These are phyloP conservation scores for Amborella trichopoda DNA, from an alignment of 164 flowering plant genomes.

Conservation along the genomic window DNA sequence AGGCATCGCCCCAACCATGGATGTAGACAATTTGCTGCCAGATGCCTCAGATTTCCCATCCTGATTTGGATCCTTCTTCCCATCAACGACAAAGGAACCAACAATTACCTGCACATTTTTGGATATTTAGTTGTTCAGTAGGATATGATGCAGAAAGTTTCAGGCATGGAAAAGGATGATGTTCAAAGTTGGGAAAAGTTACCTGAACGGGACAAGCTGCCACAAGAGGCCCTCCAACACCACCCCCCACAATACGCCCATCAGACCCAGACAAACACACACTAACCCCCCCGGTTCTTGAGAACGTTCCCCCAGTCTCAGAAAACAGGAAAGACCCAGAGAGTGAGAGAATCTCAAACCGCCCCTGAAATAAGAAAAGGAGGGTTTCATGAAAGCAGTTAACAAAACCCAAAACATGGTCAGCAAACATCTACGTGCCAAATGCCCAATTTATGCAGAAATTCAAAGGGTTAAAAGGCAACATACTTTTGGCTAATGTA, in stretches of 20 bases:
- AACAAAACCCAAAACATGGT: too few species aligned
- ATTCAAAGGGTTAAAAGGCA: too few species aligned
- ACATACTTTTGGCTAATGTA: too few species aligned
- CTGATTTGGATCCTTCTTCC: constrained; percentile 26
- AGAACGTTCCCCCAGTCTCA: constrained; percentile 46
- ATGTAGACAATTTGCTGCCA: constrained; percentile 24
- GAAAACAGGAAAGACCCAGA: constrained; percentile 72
- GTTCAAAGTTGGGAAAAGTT: too few species aligned
- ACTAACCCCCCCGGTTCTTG: constrained; percentile 73
- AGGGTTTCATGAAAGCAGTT: too few species aligned
- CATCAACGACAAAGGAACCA: constrained; percentile 41
- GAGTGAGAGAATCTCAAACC: constrained; percentile 70
- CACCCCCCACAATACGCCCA: constrained; percentile 87
- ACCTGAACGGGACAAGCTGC: constrained; percentile 96
- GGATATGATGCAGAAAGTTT: too few species aligned
- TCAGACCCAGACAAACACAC: constrained; percentile 59
- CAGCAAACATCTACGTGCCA: too few species aligned
- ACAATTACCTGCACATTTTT: constrained; percentile 51
- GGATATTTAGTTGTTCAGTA: too few species aligned
- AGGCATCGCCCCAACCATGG: constrained; percentile 24
- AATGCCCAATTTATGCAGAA: too few species aligned
- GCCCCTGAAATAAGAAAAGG: constrained; percentile 40
- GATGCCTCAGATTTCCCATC: constrained; percentile 29
- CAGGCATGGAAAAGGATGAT: too few species aligned
- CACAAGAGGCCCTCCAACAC: constrained; percentile 64